Percentiles rank a stretch among this genome's conserved stretches.
phyloP scores from a whole-genome alignment of 805 yeast species.

The Metschnikowia noctiluminum region DNA sequence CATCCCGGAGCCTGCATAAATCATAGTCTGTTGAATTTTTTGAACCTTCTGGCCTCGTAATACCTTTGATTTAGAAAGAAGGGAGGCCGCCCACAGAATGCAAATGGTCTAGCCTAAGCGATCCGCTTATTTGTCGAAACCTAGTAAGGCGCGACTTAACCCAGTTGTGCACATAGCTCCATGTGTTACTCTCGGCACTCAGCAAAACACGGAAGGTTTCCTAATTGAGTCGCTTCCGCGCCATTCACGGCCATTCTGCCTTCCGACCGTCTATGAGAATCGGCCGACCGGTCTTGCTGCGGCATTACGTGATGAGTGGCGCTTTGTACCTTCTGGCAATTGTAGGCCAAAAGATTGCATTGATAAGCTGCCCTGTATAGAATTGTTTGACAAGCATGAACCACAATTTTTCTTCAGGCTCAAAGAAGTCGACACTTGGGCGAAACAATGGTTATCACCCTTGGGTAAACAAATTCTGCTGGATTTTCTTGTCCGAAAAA shows the following conservation, averaged over 20 bases:
- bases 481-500: neutral
- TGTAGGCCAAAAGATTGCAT: too few relatives aligned
- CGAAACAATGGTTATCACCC: neutral
- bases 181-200: neutral
- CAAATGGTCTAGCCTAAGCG: too few relatives aligned
- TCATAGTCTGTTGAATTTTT: too few relatives aligned
- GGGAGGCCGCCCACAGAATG: too few relatives aligned
- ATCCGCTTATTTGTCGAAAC: too few relatives aligned
- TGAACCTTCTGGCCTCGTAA: too few relatives aligned
- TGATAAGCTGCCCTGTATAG: too few relatives aligned
- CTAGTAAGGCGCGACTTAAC: too few relatives aligned
- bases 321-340: neutral
- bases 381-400: too few relatives aligned
- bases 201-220: neutral
- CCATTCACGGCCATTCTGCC: neutral
- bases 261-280: neutral
- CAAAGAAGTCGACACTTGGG: neutral
- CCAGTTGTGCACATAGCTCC: neutral
- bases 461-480: too few relatives aligned
- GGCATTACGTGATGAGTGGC: neutral
- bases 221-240: neutral
- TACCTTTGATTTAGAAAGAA: too few relatives aligned
- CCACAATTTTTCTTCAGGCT: neutral
- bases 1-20: too few relatives aligned
- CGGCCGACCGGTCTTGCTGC: neutral